phyloP scores from a whole-genome alignment of 202 grass and related monocot genomes.

The Setaria italica region DNA sequence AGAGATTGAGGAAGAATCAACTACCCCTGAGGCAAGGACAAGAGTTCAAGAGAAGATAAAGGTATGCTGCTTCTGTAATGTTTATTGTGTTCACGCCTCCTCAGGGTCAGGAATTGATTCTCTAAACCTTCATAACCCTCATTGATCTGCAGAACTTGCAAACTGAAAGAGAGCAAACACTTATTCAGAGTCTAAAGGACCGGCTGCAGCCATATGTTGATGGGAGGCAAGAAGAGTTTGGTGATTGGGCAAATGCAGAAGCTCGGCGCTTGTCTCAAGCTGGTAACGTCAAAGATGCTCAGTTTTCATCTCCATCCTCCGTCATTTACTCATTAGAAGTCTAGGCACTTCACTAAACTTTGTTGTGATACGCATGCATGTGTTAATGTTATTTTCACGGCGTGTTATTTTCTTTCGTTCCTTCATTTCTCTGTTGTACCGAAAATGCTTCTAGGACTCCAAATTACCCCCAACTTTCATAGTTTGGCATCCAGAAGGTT shows the following conservation, averaged over 20 bases:
- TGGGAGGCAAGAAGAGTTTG: slow-evolving; percentile 67
- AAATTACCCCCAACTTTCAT: background rate
- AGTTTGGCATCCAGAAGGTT: background rate
- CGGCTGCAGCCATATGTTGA: slow-evolving; percentile 73
- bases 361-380: background rate
- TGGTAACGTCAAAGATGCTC: slow-evolving; percentile 43
- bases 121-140: background rate
- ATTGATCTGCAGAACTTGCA: slow-evolving; percentile 68
- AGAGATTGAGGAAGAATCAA: slow-evolving; percentile 72
- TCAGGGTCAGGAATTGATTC: background rate
- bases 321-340: background rate
- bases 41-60: slow-evolving; percentile 88
- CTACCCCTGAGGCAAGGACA: slow-evolving; percentile 54
- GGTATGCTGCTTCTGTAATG: slow-evolving; percentile 44
- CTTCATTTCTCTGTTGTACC: background rate
- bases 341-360: background rate
- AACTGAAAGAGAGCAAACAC: slow-evolving; percentile 73
- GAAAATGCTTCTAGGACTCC: background rate
- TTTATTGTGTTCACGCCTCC: background rate
- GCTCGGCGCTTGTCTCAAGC: slow-evolving; percentile 73
- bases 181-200: slow-evolving; percentile 69
- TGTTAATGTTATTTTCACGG: background rate
- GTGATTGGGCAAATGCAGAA: slow-evolving; percentile 84
- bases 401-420: slow-evolving; percentile 4
- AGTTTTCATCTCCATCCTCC: background rate